phyloP scores from a whole-genome alignment of 1,284 basidiomycete genomes.

The Cerrena zonata region DNA sequence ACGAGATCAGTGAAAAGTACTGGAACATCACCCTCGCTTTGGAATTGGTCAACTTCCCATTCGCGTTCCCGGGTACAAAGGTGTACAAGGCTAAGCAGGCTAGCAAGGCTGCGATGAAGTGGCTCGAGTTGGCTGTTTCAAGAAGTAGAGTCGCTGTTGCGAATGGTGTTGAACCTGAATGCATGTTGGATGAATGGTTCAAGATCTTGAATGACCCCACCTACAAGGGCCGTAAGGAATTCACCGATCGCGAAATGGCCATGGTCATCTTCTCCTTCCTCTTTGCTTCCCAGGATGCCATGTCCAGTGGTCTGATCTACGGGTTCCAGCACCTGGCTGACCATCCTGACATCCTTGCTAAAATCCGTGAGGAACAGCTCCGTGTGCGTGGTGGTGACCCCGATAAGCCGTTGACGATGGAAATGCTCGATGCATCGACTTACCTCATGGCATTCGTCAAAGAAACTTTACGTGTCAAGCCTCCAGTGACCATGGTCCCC shows the following conservation, averaged over 20 bases:
- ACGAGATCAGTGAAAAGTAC: conserved; percentile 88
- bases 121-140: conserved; percentile 76
- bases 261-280: conserved; percentile 96
- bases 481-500: conserved; percentile 95
- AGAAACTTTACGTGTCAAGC: conserved; percentile 86
- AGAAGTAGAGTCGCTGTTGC: conserved; percentile 84
- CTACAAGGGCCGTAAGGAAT: conserved; percentile 80
- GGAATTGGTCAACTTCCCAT: conserved; percentile 97
- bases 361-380: conserved; percentile 89
- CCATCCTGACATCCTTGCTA: conserved; percentile 82
- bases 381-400: conserved; percentile 76
- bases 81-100: conserved; percentile 92
- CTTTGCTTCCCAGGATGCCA: conserved; percentile 96
- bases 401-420: conserved; percentile 79
- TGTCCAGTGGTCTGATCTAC: conserved; percentile 91
- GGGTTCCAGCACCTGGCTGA: conserved; percentile 95
- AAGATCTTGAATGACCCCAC: conserved; percentile 64
- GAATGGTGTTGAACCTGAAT: conserved; percentile 75
- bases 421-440: conserved; percentile 87
- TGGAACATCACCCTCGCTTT: conserved; percentile 94
- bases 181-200: conserved; percentile 92
- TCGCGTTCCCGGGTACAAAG: conserved; percentile 94
- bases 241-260: conserved; percentile 91
- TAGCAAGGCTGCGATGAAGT: conserved; percentile 82
- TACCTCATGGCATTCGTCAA: conserved; percentile 90